These are phyloP conservation scores for Leccinum boreale DNA, from an alignment of 768 basidiomycete species.

Conservation along the genomic window DNA sequence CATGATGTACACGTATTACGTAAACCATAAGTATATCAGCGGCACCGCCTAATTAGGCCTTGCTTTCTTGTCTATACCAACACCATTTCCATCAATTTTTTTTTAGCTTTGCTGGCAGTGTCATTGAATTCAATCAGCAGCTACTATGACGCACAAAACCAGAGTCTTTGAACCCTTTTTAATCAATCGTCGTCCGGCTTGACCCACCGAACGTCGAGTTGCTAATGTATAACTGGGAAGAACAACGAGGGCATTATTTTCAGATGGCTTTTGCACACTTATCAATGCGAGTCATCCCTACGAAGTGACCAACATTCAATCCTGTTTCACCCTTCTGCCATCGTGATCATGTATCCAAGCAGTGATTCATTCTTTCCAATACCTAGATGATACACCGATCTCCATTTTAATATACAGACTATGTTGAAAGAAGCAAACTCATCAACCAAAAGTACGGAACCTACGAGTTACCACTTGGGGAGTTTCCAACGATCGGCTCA, in stretches of 20 bases:
- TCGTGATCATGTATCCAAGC: not conserved
- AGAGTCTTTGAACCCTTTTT: constrained; percentile 27
- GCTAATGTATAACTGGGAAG: constrained; percentile 47
- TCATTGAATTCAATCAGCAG: not conserved
- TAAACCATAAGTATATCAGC: not conserved
- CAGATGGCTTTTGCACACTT: constrained; percentile 39
- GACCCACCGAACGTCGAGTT: constrained; percentile 45
- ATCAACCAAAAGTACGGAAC: too few relatives aligned
- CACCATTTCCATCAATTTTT: not conserved
- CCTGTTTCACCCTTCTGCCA: not conserved
- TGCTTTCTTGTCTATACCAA: not conserved
- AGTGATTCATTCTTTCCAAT: not conserved
- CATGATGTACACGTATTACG: not conserved
- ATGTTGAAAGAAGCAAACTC: not conserved
- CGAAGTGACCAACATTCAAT: not conserved
- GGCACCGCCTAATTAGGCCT: not conserved
- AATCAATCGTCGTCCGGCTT: constrained; percentile 48
- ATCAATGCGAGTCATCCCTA: not conserved
- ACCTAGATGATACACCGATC: not conserved
- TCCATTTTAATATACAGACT: not conserved
- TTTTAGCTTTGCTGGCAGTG: not conserved
- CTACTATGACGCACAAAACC: not conserved
- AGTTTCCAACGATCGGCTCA: too few relatives aligned
- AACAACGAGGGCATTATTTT: constrained; percentile 50
- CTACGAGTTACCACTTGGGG: too few relatives aligned